Evolutionary conservation across 805 yeast species (phyloP), one percentile per base, ranked within the genome.

Genomic region (Wickerhamomyces chaumierensis): DNA sequence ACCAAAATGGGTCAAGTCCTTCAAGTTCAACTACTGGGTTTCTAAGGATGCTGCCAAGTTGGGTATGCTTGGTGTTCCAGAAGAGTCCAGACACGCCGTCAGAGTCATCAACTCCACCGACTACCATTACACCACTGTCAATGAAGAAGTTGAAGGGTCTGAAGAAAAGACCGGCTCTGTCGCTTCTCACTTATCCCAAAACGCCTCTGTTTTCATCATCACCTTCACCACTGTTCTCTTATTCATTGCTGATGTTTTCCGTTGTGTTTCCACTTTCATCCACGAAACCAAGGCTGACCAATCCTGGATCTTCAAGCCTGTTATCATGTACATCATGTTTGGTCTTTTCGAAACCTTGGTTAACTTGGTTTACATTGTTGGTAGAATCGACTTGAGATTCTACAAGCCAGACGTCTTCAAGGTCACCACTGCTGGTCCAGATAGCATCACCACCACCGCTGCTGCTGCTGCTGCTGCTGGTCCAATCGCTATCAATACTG

Each of bases 1-100:
- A 55, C 85, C 92, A 37, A 74, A 76, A 64, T 82, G 92, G 92
- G 71, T 82, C 49, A 74, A 76, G 56, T 69, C 78, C 6, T 79
- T 81, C 47, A 48, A 61, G 18, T 70, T 79, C 37, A 62, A 65
- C 39, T 82, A 81, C 58, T 81, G 68, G 56, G 78, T 77, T 14
- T 60, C 65, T 42, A 68, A 67, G 40, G 66, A 68, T 38, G 75
- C 83, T 7, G 65, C 71, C 15, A 56, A 21, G 45, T 58, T 40
- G 57, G 63, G n/a, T 70, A 61, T 43, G 63, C 61, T 36, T 1
- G 61, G 63, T 35, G 62, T 66, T 18, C 34, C 47, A n/a, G 42
- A 41, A 15, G 47, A 46, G 2, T 42, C 48, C 61, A 40, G 33
- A 39, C 62, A 66, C 44, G 78, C 81, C 2, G 63, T 72, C 33